Conservation (phyloP, 2,329 filamentous ascomycete genomes). For the Penicillium sp. region DNA sequence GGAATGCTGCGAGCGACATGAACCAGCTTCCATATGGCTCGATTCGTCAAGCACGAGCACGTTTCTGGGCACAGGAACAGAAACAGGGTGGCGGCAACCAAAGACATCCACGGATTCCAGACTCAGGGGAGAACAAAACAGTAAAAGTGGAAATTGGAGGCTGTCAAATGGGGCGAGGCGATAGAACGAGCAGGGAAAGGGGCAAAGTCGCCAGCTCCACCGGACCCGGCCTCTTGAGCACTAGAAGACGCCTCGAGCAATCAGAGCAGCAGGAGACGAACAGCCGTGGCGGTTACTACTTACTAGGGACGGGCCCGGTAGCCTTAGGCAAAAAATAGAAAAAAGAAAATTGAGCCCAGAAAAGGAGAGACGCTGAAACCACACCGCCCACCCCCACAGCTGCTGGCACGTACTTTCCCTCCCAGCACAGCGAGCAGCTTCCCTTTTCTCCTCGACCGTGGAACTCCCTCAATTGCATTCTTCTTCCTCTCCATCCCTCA, state of each 20-base stretch:
- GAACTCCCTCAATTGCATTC: constrained; percentile 12
- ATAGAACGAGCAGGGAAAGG: neutral
- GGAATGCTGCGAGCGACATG: neutral
- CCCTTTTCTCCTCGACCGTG: constrained; percentile 18
- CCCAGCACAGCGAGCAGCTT: constrained; percentile 8
- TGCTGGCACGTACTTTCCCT: neutral
- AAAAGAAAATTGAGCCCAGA: constrained; percentile 1
- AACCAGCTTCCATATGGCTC: neutral
- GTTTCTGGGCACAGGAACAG: neutral
- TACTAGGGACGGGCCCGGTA: no score
- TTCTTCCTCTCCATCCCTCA: constrained; percentile 11
- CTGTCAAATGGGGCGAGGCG: constrained; percentile 10
- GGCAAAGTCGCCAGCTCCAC: constrained; percentile 4
- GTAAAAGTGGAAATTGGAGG: constrained; percentile 13
- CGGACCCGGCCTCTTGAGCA: neutral
- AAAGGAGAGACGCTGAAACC: constrained; percentile 7
- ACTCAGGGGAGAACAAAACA: neutral
- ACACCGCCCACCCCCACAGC: constrained; percentile 15
- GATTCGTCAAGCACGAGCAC: neutral
- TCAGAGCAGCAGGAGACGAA: constrained; percentile 12
- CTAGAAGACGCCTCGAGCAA: neutral
- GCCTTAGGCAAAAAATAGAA: constrained; percentile 13
- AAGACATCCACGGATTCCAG: neutral
- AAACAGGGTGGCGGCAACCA: neutral
- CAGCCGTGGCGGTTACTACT: neutral